Percentiles rank a stretch among this genome's conserved stretches.
These are phyloP conservation scores for Poronia punctata DNA, from an alignment of 495 filamentous ascomycete genomes.

Conservation along the genomic window DNA sequence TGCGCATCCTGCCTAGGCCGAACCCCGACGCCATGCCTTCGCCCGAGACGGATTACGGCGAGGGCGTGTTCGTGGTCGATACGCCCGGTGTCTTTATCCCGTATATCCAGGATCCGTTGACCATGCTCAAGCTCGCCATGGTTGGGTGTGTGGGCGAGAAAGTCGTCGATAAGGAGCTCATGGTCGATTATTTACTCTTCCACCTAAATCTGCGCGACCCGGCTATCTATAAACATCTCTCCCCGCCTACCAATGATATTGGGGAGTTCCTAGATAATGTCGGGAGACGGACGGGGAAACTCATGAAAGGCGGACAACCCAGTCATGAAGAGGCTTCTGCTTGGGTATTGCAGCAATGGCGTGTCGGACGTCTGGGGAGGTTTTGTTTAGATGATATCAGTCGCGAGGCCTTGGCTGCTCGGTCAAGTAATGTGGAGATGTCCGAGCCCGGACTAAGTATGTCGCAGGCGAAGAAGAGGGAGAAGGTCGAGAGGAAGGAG, in stretches of 20 bases:
- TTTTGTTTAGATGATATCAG: slow-evolving; percentile 77
- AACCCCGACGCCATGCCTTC: slow-evolving; percentile 6
- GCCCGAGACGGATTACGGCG: slow-evolving; percentile 32
- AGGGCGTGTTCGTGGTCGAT: slow-evolving; percentile 43
- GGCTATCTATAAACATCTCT: slow-evolving; percentile 52
- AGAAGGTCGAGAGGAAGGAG: slow-evolving; percentile 34
- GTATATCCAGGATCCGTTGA: slow-evolving; percentile 73
- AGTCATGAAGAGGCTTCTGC: slow-evolving; percentile 69
- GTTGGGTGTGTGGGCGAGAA: slow-evolving; percentile 89
- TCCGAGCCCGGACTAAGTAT: slow-evolving; percentile 31
- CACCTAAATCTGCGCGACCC: slow-evolving; percentile 62
- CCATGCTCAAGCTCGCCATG: slow-evolving; percentile 88
- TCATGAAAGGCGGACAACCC: slow-evolving; percentile 65
- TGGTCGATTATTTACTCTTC: slow-evolving; percentile 88
- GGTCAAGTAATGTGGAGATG: too few relatives aligned
- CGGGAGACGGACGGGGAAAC: slow-evolving; percentile 64
- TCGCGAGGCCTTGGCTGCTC: slow-evolving; percentile 48
- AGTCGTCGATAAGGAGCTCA: slow-evolving; percentile 61
- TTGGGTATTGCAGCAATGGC: slow-evolving; percentile 80
- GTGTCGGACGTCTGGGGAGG: slow-evolving; percentile 64
- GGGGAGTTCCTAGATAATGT: slow-evolving; percentile 57
- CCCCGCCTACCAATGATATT: slow-evolving; percentile 75
- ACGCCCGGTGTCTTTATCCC: slow-evolving; percentile 83
- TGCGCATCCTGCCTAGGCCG: slow-evolving; percentile 55
- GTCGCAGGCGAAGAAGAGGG: slow-evolving; percentile 39